Conservation (phyloP, 176 grass and related monocot species). For the Poa pratensis region DNA sequence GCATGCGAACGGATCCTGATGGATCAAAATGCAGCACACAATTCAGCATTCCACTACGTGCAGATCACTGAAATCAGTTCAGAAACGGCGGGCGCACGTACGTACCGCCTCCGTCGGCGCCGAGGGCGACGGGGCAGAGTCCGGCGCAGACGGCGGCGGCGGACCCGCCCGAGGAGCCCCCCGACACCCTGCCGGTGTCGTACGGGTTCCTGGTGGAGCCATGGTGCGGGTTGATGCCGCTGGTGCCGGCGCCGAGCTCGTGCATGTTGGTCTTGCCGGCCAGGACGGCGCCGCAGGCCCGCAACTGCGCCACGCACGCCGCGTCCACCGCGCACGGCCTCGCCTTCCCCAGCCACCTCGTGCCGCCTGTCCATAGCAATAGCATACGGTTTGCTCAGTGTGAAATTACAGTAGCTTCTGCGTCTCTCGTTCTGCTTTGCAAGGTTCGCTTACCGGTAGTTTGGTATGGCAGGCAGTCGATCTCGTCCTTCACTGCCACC, state of each 20-base stretch:
- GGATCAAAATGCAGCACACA: background rate
- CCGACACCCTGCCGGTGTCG: slow-evolving; percentile 63
- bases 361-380: slow-evolving; percentile 52
- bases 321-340: slow-evolving; percentile 68
- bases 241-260: slow-evolving; percentile 82
- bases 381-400: background rate
- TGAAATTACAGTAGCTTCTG: background rate
- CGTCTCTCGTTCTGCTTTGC: background rate
- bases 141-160: slow-evolving; percentile 83
- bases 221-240: slow-evolving; percentile 68
- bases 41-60: background rate
- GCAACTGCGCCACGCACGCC: slow-evolving; percentile 73
- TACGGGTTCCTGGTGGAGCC: slow-evolving; percentile 80
- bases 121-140: slow-evolving; percentile 84
- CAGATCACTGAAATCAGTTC: background rate
- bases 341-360: slow-evolving; percentile 69
- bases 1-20: slow-evolving; percentile 83
- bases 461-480: slow-evolving; percentile 85
- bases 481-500: slow-evolving; percentile 90
- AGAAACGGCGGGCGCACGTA: background rate
- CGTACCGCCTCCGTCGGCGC: slow-evolving; percentile 90
- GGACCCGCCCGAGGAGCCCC: slow-evolving; percentile 85
- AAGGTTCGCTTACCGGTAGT: slow-evolving; percentile 60
- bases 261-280: slow-evolving; percentile 95
- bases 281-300: slow-evolving; percentile 75